Percentiles rank a stretch among this genome's conserved stretches.
These are phyloP conservation scores for Gloeophyllum trabeum DNA, from an alignment of 768 basidiomycete species.

Conservation along the genomic window DNA sequence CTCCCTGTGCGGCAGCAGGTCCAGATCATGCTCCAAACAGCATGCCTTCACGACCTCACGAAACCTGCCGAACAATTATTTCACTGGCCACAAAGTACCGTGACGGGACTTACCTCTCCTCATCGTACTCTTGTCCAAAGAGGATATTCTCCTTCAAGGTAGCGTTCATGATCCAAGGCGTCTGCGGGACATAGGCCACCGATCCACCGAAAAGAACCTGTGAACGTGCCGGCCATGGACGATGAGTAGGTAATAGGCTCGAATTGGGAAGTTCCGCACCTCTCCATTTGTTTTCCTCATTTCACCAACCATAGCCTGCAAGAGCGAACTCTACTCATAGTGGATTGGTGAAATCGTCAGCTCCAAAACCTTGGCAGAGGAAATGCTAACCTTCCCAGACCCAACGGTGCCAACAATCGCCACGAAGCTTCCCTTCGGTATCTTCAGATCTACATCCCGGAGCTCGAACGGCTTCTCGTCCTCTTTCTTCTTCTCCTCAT, in stretches of 20 bases:
- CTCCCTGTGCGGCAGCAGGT: slow-evolving; percentile 61
- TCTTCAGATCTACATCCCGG: slow-evolving; percentile 28
- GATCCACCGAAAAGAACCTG: slow-evolving; percentile 42
- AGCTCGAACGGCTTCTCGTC: slow-evolving; percentile 40
- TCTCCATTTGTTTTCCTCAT: slow-evolving; percentile 49
- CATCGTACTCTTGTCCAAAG: slow-evolving; percentile 59
- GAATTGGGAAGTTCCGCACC: slow-evolving; percentile 3
- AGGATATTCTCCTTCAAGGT: slow-evolving; percentile 65
- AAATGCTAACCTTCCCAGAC: slow-evolving; percentile 63
- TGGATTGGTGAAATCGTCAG: too few relatives aligned
- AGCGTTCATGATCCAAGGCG: slow-evolving; percentile 56
- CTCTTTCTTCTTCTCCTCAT: slow-evolving; percentile 6
- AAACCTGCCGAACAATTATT: slow-evolving; percentile 27
- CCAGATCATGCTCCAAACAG: slow-evolving; percentile 58
- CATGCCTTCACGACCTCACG: slow-evolving; percentile 51
- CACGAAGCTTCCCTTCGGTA: slow-evolving; percentile 48
- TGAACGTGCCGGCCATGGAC: too few relatives aligned
- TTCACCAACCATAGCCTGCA: slow-evolving; percentile 51
- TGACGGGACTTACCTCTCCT: slow-evolving; percentile 29
- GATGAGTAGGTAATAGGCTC: not conserved
- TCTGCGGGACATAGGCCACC: slow-evolving; percentile 49
- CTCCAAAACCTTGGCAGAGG: slow-evolving; percentile 42
- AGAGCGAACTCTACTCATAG: slow-evolving; percentile 46
- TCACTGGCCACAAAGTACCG: not conserved
- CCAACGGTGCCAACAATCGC: slow-evolving; percentile 72